Percentiles rank a stretch among this genome's conserved stretches.
Conservation (phyloP, 257 asterid genomes). For the Solanum stenotomum region DNA sequence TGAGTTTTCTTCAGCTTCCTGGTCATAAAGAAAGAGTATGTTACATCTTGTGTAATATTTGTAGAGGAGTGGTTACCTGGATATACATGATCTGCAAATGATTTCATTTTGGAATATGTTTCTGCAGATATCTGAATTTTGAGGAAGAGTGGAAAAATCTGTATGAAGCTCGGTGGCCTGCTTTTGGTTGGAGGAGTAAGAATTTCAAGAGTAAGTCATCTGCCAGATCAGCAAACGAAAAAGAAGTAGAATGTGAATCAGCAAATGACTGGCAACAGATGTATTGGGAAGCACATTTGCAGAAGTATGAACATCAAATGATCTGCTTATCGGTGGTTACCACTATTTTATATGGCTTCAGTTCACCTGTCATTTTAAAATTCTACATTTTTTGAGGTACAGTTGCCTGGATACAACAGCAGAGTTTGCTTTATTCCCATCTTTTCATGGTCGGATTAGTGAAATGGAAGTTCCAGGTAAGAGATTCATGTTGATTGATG, state of each 20-base stretch:
- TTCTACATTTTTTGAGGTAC: conserved; percentile 18
- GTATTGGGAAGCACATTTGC: conserved; percentile 88
- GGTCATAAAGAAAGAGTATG: neutral
- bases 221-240: conserved; percentile 20
- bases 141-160: conserved; percentile 51
- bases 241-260: conserved; percentile 24
- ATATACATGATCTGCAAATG: conserved; percentile 9
- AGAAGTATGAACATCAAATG: conserved; percentile 38
- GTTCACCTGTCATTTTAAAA: conserved; percentile 1
- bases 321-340: neutral
- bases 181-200: conserved; percentile 14
- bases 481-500: neutral
- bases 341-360: neutral
- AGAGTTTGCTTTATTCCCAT: conserved; percentile 70
- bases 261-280: conserved; percentile 58
- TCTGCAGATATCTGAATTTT: conserved; percentile 34
- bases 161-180: conserved; percentile 66
- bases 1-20: neutral
- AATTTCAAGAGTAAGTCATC: conserved; percentile 13
- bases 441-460: conserved; percentile 57
- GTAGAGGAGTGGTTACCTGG: neutral
- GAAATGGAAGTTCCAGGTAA: conserved; percentile 62
- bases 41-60: neutral
- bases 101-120: conserved; percentile 3
- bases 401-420: conserved; percentile 83